phyloP scores from a whole-genome alignment of 2,329 filamentous ascomycete genomes.

The Trichoderma polysporum region DNA sequence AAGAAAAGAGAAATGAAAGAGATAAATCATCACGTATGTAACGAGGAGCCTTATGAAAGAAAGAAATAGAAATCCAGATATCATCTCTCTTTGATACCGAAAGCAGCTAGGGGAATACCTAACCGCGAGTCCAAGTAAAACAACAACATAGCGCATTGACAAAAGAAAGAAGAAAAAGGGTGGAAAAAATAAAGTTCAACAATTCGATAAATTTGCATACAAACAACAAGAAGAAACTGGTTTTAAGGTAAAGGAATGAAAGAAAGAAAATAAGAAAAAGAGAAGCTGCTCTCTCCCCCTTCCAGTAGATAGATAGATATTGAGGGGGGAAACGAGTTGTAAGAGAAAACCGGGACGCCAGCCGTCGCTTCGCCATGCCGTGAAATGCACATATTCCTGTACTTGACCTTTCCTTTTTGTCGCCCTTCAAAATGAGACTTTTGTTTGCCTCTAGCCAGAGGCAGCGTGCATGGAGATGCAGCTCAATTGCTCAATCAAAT shows the following conservation, averaged over 20 bases:
- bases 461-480: neutral
- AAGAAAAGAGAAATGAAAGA: neutral
- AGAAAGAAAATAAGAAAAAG: neutral
- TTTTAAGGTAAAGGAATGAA: neutral
- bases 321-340: conserved; percentile 14
- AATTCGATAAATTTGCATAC: neutral
- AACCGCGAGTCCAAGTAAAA: neutral
- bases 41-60: neutral
- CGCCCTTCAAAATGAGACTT: neutral
- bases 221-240: neutral
- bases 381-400: conserved; percentile 22
- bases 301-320: neutral
- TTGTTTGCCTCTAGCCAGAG: neutral
- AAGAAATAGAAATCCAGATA: neutral
- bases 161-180: neutral
- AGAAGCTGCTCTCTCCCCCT: neutral
- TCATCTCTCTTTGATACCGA: neutral
- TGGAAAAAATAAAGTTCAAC: neutral
- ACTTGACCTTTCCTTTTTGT: neutral
- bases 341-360: conserved; percentile 28
- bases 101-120: neutral
- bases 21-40: neutral
- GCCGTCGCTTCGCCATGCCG: conserved; percentile 31
- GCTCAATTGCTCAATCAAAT: neutral
- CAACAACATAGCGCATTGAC: neutral